Evolutionary conservation across 768 basidiomycete genomes (phyloP).

Genomic region (Trametes coccinea): DNA sequence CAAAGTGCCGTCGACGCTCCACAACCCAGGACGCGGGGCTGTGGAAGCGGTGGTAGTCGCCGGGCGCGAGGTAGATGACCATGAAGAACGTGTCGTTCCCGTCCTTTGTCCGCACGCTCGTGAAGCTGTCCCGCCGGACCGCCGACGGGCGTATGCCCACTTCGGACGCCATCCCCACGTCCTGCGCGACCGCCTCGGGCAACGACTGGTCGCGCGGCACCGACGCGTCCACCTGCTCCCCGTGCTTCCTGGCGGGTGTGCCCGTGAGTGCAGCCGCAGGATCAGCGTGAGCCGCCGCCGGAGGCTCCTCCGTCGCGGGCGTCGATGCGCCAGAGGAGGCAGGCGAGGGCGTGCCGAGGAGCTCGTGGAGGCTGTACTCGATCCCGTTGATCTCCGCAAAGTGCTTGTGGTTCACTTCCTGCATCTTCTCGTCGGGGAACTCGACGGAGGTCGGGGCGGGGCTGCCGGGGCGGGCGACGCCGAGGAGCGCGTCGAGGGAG

Average conservation of each 20-base stretch:
- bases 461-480: constrained; percentile 57
- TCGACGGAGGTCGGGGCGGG: constrained; percentile 43
- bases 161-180: constrained; percentile 69
- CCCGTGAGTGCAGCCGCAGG: constrained; percentile 19
- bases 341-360: constrained; percentile 62
- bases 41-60: constrained; percentile 98
- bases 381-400: constrained; percentile 98
- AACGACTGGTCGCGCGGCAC: constrained; percentile 57
- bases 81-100: constrained; percentile 89
- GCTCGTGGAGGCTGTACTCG: constrained; percentile 88
- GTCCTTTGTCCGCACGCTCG: constrained; percentile 54
- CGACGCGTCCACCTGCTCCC: constrained; percentile 72
- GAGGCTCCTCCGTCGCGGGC: constrained; percentile 20
- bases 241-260: constrained; percentile 53
- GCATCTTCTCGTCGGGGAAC: constrained; percentile 50
- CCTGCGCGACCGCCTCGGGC: constrained; percentile 61
- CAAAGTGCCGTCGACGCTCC: constrained; percentile 92
- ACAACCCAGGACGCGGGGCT: constrained; percentile 96
- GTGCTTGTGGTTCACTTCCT: constrained; percentile 77
- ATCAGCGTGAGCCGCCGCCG: constrained; percentile 18
- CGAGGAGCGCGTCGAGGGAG: constrained; percentile 90
- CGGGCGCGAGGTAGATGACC: constrained; percentile 97
- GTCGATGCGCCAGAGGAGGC: constrained; percentile 46
- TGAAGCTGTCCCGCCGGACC: constrained; percentile 39
- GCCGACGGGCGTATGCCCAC: constrained; percentile 58